Evolutionary conservation across 1,284 basidiomycete genomes (phyloP).

Genomic region (Apiotrichum gamsii): DNA sequence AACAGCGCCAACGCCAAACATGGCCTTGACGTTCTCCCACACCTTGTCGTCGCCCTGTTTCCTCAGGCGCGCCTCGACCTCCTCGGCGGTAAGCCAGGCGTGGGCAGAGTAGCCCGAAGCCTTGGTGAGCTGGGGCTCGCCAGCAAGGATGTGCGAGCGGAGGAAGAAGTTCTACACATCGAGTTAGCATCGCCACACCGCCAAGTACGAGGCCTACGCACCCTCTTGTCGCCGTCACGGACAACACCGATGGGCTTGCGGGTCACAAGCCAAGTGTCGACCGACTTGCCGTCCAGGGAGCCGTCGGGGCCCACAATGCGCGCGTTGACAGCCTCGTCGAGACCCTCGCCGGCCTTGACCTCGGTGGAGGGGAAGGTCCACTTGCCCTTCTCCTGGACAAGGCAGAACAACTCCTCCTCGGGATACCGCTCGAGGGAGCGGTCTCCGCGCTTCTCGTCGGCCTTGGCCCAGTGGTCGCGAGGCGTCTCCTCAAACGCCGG

Average conservation of each 20-base stretch:
- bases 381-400: constrained; percentile 57
- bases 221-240: constrained; percentile 28
- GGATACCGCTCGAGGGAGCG: constrained; percentile 73
- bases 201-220: constrained; percentile 16
- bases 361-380: constrained; percentile 67
- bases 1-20: constrained; percentile 29
- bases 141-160: constrained; percentile 44
- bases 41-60: constrained; percentile 34
- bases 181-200: neutral
- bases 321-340: constrained; percentile 37
- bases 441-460: constrained; percentile 49
- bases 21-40: constrained; percentile 38
- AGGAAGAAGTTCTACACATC: constrained; percentile 47
- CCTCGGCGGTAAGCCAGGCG: constrained; percentile 40
- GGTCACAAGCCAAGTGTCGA: constrained; percentile 47
- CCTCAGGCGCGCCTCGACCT: constrained; percentile 32
- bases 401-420: constrained; percentile 77
- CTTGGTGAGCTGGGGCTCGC: constrained; percentile 32
- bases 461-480: constrained; percentile 33
- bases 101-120: constrained; percentile 24
- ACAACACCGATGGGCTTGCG: constrained; percentile 43
- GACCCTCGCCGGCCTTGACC: constrained; percentile 29
- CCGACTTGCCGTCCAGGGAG: constrained; percentile 30
- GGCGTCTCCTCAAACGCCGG: constrained; percentile 36
- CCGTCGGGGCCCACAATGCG: constrained; percentile 33